Evolutionary conservation across 257 asterid genomes (phyloP).

Genomic region (Solanum habrochaites): DNA sequence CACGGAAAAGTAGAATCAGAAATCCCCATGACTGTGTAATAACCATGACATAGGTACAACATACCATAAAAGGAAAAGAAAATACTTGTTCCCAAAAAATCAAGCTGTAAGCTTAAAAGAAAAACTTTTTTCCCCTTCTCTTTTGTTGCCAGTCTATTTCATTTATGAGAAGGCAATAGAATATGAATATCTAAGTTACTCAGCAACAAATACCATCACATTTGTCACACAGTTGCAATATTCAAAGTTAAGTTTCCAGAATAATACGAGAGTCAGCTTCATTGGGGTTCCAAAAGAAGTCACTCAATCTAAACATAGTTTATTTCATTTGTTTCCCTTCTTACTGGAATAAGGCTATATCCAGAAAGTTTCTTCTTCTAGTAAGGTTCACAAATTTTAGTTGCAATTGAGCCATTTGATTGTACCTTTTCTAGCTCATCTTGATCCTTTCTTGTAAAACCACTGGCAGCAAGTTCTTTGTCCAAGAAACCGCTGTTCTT

Average conservation of each 20-base stretch:
- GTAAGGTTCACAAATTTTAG: background rate
- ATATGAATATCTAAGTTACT: background rate
- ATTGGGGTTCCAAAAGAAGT: background rate
- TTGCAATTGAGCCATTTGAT: background rate
- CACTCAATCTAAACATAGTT: background rate
- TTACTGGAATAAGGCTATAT: background rate
- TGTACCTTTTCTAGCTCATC: constrained; percentile 69
- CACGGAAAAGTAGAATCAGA: constrained; percentile 9
- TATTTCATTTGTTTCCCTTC: background rate
- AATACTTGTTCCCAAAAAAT: constrained; percentile 2
- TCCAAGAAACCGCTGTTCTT: constrained; percentile 71
- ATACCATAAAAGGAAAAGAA: background rate
- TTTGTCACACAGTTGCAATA: background rate
- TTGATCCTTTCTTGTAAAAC: constrained; percentile 83
- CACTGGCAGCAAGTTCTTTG: constrained; percentile 95
- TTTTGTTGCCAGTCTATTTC: background rate
- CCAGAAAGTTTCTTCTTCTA: background rate
- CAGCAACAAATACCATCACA: background rate
- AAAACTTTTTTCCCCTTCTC: background rate
- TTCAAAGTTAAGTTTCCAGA: background rate
- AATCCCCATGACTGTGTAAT: constrained; percentile 1
- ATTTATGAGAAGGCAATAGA: background rate
- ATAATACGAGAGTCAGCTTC: background rate
- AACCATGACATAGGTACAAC: background rate
- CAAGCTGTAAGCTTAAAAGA: constrained; percentile 4